Evolutionary conservation across 2,329 filamentous ascomycete genomes (phyloP), one percentile per base, ranked within the genome.

Genomic region (Trichoderma lentiforme): DNA sequence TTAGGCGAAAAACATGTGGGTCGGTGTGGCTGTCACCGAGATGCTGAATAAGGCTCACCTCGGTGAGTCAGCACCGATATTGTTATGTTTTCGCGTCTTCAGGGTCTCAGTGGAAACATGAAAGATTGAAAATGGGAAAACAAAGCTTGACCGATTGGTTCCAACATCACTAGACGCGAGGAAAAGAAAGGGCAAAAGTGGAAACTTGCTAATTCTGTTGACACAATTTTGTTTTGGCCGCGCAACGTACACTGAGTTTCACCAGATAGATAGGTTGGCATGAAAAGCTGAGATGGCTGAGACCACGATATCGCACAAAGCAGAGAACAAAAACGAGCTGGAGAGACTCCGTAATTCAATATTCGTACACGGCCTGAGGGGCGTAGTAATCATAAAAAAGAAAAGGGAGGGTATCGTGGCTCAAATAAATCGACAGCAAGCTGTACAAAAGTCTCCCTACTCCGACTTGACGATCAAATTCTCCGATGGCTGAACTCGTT

Each of bases 401-500:
- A 70, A 65, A 70, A 61, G 57, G 56, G 70, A 73, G 70, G 70
- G 72, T 72, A 73, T 73, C 72, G 72, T 70, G 72, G 61, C 70
- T 73, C 64, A 69, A 67, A 71, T 39, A 51, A 70, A 68, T 58
- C 63, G 71, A 60, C 39, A 57, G 53, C 43, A 70, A 72, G 70
- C 66, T 60, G 30, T 53, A 61, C 62, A 57, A 36, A 64, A 32
- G 36, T 51, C 36, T 30, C 65, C 66, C 56, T 79, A 80, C 73
- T 81, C 79, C 58, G 82, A 83, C 79, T 90, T 92, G 67, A 84
- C 77, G 76, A 92, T 92, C 73, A 92, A 82, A 71, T 87, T 87
- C 53, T 92, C 90, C 3, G 86, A 84, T 28, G 88, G 85, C 72
- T 84, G 84, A 53, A 91, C 89, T 71, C 90, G 84, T 77, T 92